Conservation (phyloP, 768 basidiomycete genomes). For the Termitomyces sp. region DNA sequence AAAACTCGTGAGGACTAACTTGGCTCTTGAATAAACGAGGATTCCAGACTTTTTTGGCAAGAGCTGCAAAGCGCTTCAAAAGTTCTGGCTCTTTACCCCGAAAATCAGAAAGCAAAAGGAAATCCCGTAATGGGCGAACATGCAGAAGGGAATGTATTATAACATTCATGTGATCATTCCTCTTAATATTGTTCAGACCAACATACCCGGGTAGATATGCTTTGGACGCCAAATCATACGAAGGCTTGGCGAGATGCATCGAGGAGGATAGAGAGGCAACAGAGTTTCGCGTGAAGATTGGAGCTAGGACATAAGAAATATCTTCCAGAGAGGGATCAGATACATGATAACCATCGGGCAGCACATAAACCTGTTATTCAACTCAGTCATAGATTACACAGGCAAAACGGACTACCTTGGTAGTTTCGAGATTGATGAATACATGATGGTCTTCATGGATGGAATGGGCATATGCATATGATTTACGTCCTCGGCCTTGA, state of each 20-base stretch:
- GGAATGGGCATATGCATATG: slow-evolving; percentile 94
- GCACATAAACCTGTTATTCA: slow-evolving; percentile 77
- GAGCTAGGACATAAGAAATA: slow-evolving; percentile 85
- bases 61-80: slow-evolving; percentile 77
- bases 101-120: slow-evolving; percentile 73
- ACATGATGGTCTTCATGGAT: slow-evolving; percentile 99
- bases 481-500: slow-evolving; percentile 90
- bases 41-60: slow-evolving; percentile 96
- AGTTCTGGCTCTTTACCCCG: slow-evolving; percentile 80
- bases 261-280: slow-evolving; percentile 54
- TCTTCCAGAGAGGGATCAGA: slow-evolving; percentile 96
- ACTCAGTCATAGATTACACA: slow-evolving; percentile 7
- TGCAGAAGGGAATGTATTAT: slow-evolving; percentile 92
- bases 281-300: slow-evolving; percentile 68
- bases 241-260: slow-evolving; percentile 59
- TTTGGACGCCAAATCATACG: slow-evolving; percentile 78
- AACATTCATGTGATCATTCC: slow-evolving; percentile 97
- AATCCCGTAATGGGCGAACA: slow-evolving; percentile 84
- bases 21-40: slow-evolving; percentile 95
- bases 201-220: slow-evolving; percentile 91
- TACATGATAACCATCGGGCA: slow-evolving; percentile 95
- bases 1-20: slow-evolving; percentile 97
- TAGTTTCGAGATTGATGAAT: slow-evolving; percentile 91
- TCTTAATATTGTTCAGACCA: slow-evolving; percentile 96
- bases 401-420: slow-evolving; percentile 55